phyloP scores from a whole-genome alignment of 2,329 filamentous ascomycete genomes.

The Corynespora cassiicola region DNA sequence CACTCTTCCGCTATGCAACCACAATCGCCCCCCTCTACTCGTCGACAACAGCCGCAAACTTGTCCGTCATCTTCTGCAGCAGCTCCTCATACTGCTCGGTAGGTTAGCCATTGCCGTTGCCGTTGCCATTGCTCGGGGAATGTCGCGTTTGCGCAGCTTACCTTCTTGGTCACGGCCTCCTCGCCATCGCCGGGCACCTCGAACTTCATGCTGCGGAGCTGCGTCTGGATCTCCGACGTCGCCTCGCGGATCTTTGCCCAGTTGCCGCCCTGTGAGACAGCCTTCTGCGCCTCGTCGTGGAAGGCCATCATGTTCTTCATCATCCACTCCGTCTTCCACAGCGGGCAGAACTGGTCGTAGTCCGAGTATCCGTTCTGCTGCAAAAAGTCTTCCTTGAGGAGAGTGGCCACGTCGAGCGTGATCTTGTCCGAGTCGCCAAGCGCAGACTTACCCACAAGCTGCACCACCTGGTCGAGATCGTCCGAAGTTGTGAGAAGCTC shows the following conservation, averaged over 20 bases:
- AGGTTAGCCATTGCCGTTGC: slow-evolving; percentile 46
- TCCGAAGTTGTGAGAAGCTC: slow-evolving; percentile 94
- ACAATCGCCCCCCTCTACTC: slow-evolving; percentile 70
- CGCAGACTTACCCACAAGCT: slow-evolving; percentile 96
- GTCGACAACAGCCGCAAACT: slow-evolving; percentile 94
- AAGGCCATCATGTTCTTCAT: slow-evolving; percentile 99
- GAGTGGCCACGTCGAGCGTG: slow-evolving; percentile 85
- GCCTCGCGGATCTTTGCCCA: slow-evolving; percentile 94
- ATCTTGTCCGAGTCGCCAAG: slow-evolving; percentile 98
- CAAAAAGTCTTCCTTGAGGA: slow-evolving; percentile 98
- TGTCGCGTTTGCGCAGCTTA: slow-evolving; percentile 51
- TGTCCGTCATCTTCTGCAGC: slow-evolving; percentile 91
- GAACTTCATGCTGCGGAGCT: slow-evolving; percentile 94
- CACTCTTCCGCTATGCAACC: slow-evolving; percentile 33
- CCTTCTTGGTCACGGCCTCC: slow-evolving; percentile 83
- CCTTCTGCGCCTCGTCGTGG: slow-evolving; percentile 97
- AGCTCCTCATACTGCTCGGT: slow-evolving; percentile 81
- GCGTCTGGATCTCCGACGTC: slow-evolving; percentile 82
- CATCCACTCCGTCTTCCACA: slow-evolving; percentile 99
- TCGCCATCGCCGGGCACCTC: slow-evolving; percentile 88
- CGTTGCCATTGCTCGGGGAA: slow-evolving; percentile 1
- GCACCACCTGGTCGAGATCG: slow-evolving; percentile 97
- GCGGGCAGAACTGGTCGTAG: slow-evolving; percentile 98
- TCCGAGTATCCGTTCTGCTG: slow-evolving; percentile 99
- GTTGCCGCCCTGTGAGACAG: slow-evolving; percentile 84